Percentiles rank a stretch among this genome's conserved stretches.
phyloP scores from a whole-genome alignment of 208 protist genomes.

The Trypanosoma cruzi region DNA sequence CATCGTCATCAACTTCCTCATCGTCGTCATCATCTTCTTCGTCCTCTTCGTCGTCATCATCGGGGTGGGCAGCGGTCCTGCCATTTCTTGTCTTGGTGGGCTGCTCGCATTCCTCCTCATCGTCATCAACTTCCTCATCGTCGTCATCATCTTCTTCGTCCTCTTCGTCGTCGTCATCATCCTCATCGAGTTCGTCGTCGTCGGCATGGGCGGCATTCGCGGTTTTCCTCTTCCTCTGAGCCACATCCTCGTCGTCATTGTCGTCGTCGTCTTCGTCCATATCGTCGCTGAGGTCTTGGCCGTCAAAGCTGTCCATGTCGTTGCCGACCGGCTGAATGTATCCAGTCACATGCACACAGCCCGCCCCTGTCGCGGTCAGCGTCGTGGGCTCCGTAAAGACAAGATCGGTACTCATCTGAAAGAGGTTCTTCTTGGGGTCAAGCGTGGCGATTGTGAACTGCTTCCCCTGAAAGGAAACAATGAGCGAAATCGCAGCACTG shows the following conservation, averaged over 20 bases:
- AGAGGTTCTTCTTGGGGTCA: conserved; percentile 79
- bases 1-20: conserved; percentile 38
- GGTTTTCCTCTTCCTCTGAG: conserved; percentile 14
- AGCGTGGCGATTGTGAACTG: conserved; percentile 89
- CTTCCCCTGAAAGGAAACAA: conserved; percentile 84
- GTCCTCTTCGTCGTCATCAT: conserved; percentile 52
- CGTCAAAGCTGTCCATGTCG: conserved; percentile 53
- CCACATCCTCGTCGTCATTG: conserved; percentile 32
- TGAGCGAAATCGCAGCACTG: conserved; percentile 66
- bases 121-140: conserved; percentile 53
- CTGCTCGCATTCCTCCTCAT: conserved; percentile 43
- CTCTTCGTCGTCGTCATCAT: conserved; percentile 39
- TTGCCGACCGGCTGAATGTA: conserved; percentile 86
- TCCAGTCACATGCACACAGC: conserved; percentile 80
- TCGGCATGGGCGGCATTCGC: conserved; percentile 25
- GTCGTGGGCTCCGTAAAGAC: conserved; percentile 79
- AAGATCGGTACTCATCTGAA: conserved; percentile 87
- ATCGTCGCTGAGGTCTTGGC: conserved; percentile 47
- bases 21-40: conserved; percentile 40
- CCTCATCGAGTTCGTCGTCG: conserved; percentile 41
- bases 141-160: conserved; percentile 38
- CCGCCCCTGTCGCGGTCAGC: conserved; percentile 73
- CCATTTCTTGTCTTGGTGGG: conserved; percentile 43
- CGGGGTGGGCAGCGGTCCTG: conserved; percentile 22
- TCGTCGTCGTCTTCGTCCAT: conserved; percentile 51